Conservation (phyloP, 2,329 filamentous ascomycete genomes). For the Hypoxylon sp. region DNA sequence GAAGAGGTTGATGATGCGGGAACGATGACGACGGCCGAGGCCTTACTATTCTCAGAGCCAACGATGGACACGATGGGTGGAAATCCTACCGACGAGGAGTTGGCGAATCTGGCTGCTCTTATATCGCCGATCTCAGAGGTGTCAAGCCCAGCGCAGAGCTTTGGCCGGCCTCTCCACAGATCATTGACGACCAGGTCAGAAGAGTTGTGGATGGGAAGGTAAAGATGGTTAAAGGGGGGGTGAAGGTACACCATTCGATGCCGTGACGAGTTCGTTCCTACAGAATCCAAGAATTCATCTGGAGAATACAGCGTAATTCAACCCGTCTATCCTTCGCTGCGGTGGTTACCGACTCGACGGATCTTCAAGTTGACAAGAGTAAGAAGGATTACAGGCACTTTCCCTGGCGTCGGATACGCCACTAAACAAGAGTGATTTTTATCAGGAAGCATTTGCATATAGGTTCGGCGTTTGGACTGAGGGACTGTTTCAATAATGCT, state of each 20-base stretch:
- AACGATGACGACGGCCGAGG: slow-evolving; percentile 50
- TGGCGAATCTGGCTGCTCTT: slow-evolving; percentile 43
- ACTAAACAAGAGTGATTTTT: slow-evolving; percentile 5
- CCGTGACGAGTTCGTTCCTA: background rate
- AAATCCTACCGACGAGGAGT: slow-evolving; percentile 39
- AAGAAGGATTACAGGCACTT: slow-evolving; percentile 4
- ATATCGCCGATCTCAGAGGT: slow-evolving; percentile 59
- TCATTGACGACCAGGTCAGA: slow-evolving; percentile 60
- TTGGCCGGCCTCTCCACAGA: slow-evolving; percentile 51
- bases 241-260: background rate
- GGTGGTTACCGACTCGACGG: background rate
- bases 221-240: slow-evolving; percentile 10
- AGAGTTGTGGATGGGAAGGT: slow-evolving; percentile 56
- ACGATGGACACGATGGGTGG: slow-evolving; percentile 41
- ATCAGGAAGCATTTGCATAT: slow-evolving; percentile 34
- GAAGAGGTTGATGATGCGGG: slow-evolving; percentile 45
- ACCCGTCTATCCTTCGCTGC: background rate
- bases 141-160: slow-evolving; percentile 46
- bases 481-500: slow-evolving; percentile 18
- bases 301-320: background rate
- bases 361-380: background rate
- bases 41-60: slow-evolving; percentile 48
- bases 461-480: slow-evolving; percentile 29
- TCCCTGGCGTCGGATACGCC: slow-evolving; percentile 1
- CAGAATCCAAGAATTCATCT: background rate